phyloP scores from a whole-genome alignment of 1,139 yeast species.

The Candida sp. region DNA sequence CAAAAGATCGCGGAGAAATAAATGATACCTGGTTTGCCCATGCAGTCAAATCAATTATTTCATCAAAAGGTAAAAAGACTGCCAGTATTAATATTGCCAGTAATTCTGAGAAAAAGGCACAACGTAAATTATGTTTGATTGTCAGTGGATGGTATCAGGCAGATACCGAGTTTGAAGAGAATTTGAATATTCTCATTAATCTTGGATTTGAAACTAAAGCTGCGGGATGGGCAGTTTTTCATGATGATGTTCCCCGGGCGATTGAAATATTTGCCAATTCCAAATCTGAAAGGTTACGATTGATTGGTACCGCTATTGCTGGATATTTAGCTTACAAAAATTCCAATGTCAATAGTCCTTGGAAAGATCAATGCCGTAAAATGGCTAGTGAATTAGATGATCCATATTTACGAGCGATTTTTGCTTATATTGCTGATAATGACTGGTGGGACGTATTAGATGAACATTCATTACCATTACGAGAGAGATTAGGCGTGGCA shows the following conservation, averaged over 20 bases:
- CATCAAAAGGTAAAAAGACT: constrained; percentile 41
- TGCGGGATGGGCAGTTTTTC: constrained; percentile 98
- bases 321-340: constrained; percentile 82
- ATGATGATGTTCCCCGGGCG: constrained; percentile 82
- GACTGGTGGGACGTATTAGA: constrained; percentile 97
- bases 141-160: constrained; percentile 94
- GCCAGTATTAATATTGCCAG: constrained; percentile 45
- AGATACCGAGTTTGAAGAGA: constrained; percentile 69
- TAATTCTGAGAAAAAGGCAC: constrained; percentile 52
- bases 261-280: constrained; percentile 66
- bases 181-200: constrained; percentile 53
- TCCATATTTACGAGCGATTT: constrained; percentile 87
- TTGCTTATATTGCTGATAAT: constrained; percentile 91
- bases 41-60: constrained; percentile 42
- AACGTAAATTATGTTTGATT: constrained; percentile 75
- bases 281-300: constrained; percentile 57
- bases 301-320: constrained; percentile 93
- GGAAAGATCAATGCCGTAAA: constrained; percentile 91
- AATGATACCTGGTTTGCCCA: constrained; percentile 43
- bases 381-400: constrained; percentile 85
- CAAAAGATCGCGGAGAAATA: constrained; percentile 26
- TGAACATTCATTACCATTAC: constrained; percentile 81
- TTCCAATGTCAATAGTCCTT: constrained; percentile 64
- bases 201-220: constrained; percentile 79
- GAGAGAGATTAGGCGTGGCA: constrained; percentile 90